Base-by-base conservation (phyloP, 257 asterid species). In the Petunia axillaris region DNA sequence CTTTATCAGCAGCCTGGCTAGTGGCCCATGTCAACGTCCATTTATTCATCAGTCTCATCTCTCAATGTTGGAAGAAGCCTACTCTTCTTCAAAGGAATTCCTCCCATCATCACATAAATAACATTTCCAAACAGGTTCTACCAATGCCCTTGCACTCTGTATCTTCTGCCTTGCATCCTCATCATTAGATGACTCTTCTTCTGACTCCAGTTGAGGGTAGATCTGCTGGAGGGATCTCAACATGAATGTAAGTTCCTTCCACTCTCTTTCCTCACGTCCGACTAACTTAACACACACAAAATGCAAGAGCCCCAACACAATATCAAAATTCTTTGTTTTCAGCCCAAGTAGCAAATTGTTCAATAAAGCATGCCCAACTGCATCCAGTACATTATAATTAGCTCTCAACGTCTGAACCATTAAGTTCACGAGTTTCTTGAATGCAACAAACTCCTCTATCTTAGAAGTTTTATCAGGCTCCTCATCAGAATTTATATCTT, bases 251-350 rank as follows among this genome's bases (percentile, higher is more conserved):
- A 91, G 91, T 40, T 88, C 87, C 83, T 81, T 77, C 96, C 93
- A 89, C 67, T 90, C 85, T 37, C 79, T 10, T 41, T 85, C 88
- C 36, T 87, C 91, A 25, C 80, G 76, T 62, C 84, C 71, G 38
- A 91, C 89, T 67, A 92, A 79, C 88, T 91, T 92, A 78, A 78
- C 83, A 76, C 94, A 84, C 39, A 96, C 90, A 82, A 92, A 96
- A 80, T 79, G 95, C 81, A 93, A 35, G 67, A 96, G 86, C 35
- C 98, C 98, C 54, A 89, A 75, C 35, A 85, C 81, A 39, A 88
- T 79, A 64, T 88, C 88, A 59, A 88, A 86, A 63, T 90, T 86
- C 85, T 87, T 88, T 79, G 87, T 85, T 67, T 84, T 82, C 73
- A 96, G 40, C 16, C 91, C 93, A 55, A 78, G 81, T 57, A 85